Percentiles rank a stretch among this genome's conserved stretches.
Conservation (phyloP, 306 rosid genomes). For the Amphicarpaea edgeworthii region DNA sequence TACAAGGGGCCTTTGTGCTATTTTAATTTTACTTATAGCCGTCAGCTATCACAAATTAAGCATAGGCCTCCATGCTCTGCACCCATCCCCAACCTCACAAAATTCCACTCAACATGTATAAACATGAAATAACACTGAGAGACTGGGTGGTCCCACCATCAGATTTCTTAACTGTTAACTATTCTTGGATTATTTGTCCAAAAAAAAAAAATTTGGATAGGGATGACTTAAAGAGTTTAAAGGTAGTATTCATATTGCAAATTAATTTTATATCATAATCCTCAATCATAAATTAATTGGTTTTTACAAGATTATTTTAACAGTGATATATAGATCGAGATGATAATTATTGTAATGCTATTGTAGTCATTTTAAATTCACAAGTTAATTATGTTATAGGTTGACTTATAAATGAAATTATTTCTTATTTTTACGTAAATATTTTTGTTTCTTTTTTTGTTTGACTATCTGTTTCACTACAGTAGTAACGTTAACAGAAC, state of each 20-base stretch:
- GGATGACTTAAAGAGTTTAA: too few relatives aligned
- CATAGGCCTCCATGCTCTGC: not conserved
- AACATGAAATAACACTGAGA: not conserved
- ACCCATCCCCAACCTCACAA: not conserved
- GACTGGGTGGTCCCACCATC: constrained; percentile 32
- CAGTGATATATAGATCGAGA: too few relatives aligned
- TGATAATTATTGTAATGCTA: too few relatives aligned
- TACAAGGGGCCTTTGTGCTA: not conserved
- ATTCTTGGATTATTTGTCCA: not conserved
- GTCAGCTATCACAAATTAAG: not conserved
- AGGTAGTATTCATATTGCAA: too few relatives aligned
- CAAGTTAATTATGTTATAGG: too few relatives aligned
- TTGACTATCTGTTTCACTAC: not conserved
- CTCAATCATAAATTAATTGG: too few relatives aligned
- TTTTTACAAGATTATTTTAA: too few relatives aligned
- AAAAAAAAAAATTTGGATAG: too few relatives aligned
- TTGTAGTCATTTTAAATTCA: too few relatives aligned
- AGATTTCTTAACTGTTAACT: constrained; percentile 16
- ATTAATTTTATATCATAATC: too few relatives aligned
- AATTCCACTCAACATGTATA: constrained; percentile 5
- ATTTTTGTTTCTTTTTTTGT: not conserved
- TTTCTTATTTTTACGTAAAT: too few relatives aligned
- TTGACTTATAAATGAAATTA: too few relatives aligned
- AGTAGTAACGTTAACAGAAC: constrained; percentile 19
- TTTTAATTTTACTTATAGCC: constrained; percentile 13